Base-by-base conservation (phyloP, 2,329 filamentous ascomycete species). In the Cladobotryum protrusum region DNA sequence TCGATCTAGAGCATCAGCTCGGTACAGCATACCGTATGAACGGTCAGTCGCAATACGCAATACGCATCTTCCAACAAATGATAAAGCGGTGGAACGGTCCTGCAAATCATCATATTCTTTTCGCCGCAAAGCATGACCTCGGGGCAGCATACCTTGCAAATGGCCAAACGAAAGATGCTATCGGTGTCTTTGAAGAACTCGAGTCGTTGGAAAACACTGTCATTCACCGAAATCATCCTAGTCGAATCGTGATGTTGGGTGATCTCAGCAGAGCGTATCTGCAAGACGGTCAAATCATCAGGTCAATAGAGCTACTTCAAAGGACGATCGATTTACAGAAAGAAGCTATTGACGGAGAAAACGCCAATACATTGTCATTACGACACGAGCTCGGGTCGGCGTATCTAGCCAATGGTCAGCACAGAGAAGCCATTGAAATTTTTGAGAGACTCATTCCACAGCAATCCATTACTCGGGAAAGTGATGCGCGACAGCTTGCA, bases 381-480 rank as follows among this genome's bases (percentile, higher is more conserved):
- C 29, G 50, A 37, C 37, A 53, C 24, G 49, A 47, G 7, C 51
- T 53, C 12, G 51, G 35, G 5, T 33, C 24, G 12, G n/a, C n/a
- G n/a, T n/a, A n/a, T n/a, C n/a, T n/a, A n/a, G 47, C 47, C 32
- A 44, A 41, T 24, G 51, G 51, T 7, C 37, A 53, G 29, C n/a
- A 17, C 13, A 34, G 33, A 43, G 29, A 50, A 20, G 48, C 47
- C 12, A n/a, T 50, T 2, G 15, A 37, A 13, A 29, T 53, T 15
- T 12, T 51, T 2, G 44, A 51, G 37, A 33, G 32, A 5, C 11
- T 51, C 5, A 33, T 45, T 13, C n/a, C 18, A n/a, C 36, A 3
- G 2, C 17, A 36, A 15, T 19, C 49, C 11, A 45, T 41, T 14
- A 18, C 32, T 7, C 13, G 14, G n/a, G 44, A 51, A 15, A 15